Percentiles rank a stretch among this genome's conserved stretches.
phyloP scores from a whole-genome alignment of 2,329 filamentous ascomycete genomes.

The Exophiala viscosa region DNA sequence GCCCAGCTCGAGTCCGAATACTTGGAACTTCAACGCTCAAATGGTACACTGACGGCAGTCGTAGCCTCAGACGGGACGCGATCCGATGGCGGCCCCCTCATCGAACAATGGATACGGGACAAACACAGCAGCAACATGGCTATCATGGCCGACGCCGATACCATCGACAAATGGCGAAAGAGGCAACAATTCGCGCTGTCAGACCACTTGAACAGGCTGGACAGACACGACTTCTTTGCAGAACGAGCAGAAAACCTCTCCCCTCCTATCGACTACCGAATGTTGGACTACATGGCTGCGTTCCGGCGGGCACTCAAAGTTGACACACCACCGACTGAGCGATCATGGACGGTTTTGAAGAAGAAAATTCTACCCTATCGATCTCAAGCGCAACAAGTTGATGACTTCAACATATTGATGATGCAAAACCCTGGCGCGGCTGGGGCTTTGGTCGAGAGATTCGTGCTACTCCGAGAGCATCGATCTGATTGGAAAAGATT shows the following conservation, averaged over 20 bases:
- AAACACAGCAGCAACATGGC: conserved; percentile 15
- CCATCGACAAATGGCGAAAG: conserved; percentile 17
- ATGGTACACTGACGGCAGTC: too few species aligned
- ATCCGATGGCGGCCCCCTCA: background rate
- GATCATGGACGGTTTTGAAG: conserved; percentile 31
- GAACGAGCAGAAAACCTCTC: conserved; percentile 36
- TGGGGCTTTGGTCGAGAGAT: conserved; percentile 5
- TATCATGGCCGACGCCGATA: conserved; percentile 11
- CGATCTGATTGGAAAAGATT: conserved; percentile 7
- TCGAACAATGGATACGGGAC: conserved; percentile 11
- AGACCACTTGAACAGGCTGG: background rate
- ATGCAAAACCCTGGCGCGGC: background rate
- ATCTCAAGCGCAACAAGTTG: conserved; percentile 26
- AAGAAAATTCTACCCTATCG: conserved; percentile 30
- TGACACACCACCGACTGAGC: conserved; percentile 30
- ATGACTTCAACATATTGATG: conserved; percentile 18
- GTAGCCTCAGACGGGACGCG: too few species aligned
- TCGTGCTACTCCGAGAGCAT: conserved; percentile 18
- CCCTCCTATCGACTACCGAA: conserved; percentile 35
- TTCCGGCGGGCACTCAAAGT: conserved; percentile 39
- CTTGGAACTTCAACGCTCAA: background rate
- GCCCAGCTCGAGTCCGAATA: conserved; percentile 14
- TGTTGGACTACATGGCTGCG: conserved; percentile 38
- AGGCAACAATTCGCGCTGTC: background rate
- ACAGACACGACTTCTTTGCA: conserved; percentile 29